Evolutionary conservation across 805 yeast genomes (phyloP).

Genomic region (Zygosaccharomyces pseudorouxii): DNA sequence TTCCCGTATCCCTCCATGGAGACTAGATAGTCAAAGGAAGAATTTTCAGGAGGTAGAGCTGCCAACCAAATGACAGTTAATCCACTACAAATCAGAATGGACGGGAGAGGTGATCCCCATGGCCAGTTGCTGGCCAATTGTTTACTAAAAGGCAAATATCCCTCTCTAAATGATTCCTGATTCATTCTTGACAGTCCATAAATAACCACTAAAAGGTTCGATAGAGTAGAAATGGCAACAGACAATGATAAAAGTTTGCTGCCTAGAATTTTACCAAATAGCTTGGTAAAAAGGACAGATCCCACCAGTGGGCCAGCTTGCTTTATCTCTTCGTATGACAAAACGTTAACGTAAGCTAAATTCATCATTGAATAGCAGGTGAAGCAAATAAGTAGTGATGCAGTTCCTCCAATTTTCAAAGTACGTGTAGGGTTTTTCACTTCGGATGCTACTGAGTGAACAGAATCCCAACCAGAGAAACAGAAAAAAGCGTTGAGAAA

Average conservation of each 20-base stretch:
- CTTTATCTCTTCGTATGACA: slow-evolving; percentile 50
- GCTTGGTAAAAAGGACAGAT: slow-evolving; percentile 50
- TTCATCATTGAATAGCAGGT: slow-evolving; percentile 50
- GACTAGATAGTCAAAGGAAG: slow-evolving; percentile 41
- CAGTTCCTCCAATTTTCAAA: slow-evolving; percentile 57
- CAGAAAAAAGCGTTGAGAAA: slow-evolving; percentile 56
- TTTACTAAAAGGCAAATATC: slow-evolving; percentile 50
- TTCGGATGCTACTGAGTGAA: slow-evolving; percentile 58
- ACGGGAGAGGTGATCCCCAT: slow-evolving; percentile 50
- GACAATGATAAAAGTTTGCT: slow-evolving; percentile 50
- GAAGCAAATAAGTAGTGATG: slow-evolving; percentile 45
- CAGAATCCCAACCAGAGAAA: slow-evolving; percentile 59
- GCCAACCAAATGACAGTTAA: slow-evolving; percentile 35
- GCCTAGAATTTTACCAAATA: slow-evolving; percentile 51
- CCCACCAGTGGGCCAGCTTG: slow-evolving; percentile 57
- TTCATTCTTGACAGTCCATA: slow-evolving; percentile 57
- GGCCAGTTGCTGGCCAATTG: slow-evolving; percentile 54
- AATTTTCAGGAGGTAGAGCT: slow-evolving; percentile 35
- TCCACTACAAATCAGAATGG: slow-evolving; percentile 37
- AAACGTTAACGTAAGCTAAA: slow-evolving; percentile 50
- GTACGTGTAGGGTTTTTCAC: slow-evolving; percentile 55
- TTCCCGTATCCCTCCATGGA: slow-evolving; percentile 45
- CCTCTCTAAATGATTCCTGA: slow-evolving; percentile 63
- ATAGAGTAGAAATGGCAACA: slow-evolving; percentile 57
- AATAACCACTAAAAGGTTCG: slow-evolving; percentile 57